Evolutionary conservation across 768 basidiomycete genomes (phyloP).

Genomic region (Lactarius sanguifluus): DNA sequence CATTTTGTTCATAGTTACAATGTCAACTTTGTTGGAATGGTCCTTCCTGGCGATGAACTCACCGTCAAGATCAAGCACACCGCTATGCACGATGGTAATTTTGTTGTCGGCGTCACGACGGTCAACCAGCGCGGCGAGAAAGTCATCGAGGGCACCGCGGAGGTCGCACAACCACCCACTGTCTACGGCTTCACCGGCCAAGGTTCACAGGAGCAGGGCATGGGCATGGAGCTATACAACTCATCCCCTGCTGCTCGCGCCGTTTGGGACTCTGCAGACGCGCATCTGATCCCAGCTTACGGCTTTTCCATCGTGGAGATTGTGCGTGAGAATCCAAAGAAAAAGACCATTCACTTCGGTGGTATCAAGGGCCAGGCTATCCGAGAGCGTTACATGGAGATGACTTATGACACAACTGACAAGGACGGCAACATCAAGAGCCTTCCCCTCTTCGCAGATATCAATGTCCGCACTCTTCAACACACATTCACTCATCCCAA

Average conservation of each 20-base stretch:
- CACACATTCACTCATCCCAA: constrained; percentile 98
- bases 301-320: constrained; percentile 99
- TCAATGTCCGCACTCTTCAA: constrained; percentile 89
- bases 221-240: constrained; percentile 99
- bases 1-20: constrained; percentile 60
- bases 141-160: constrained; percentile 88
- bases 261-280: constrained; percentile 96
- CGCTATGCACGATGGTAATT: constrained; percentile 91
- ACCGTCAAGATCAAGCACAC: constrained; percentile 84
- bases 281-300: constrained; percentile 90
- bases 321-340: constrained; percentile 97
- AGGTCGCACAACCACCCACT: constrained; percentile 89
- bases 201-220: constrained; percentile 95
- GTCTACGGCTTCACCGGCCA: constrained; percentile 99
- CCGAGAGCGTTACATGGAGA: constrained; percentile 99
- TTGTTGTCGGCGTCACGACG: constrained; percentile 88
- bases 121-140: constrained; percentile 84
- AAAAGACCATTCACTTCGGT: constrained; percentile 98
- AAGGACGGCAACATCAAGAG: constrained; percentile 96
- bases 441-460: constrained; percentile 93
- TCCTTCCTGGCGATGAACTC: constrained; percentile 86
- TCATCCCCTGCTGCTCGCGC: constrained; percentile 90
- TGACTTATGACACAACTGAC: constrained; percentile 97
- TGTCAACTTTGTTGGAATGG: constrained; percentile 96
- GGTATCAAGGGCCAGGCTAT: constrained; percentile 99